A percentile compares a stretch with the other conserved stretches of the same genome.
These are phyloP conservation scores for Trichophyton benhamiae DNA, from an alignment of 2,329 filamentous ascomycete genomes.

Conservation along the genomic window DNA sequence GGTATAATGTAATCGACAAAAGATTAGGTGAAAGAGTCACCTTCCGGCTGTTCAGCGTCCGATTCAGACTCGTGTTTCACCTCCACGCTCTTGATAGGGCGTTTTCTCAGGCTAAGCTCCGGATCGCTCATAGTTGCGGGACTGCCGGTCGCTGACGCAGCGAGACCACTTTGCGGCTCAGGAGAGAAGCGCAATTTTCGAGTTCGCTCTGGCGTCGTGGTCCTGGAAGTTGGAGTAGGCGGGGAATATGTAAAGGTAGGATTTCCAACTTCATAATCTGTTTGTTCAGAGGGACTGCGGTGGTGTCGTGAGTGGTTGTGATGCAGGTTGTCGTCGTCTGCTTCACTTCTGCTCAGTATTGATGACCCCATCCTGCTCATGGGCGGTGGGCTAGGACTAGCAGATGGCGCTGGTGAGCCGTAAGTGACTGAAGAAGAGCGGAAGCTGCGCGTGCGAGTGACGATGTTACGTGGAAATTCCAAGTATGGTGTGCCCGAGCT, in stretches of 20 bases:
- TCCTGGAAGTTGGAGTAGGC: constrained; percentile 29
- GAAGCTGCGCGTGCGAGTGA: constrained; percentile 34
- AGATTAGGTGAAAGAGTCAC: neutral
- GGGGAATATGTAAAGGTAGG: constrained; percentile 28
- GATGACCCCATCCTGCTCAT: neutral
- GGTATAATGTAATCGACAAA: neutral
- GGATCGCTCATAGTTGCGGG: neutral
- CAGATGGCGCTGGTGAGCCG: constrained; percentile 21
- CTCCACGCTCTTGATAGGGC: neutral
- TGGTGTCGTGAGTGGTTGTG: neutral
- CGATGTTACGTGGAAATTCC: constrained; percentile 36
- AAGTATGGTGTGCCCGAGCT: constrained; percentile 33
- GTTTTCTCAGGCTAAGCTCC: neutral
- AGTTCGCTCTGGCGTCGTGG: neutral
- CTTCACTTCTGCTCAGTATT: neutral
- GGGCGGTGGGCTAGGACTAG: constrained; percentile 26
- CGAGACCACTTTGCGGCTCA: neutral
- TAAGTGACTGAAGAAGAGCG: constrained; percentile 25
- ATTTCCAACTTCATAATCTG: constrained; percentile 15
- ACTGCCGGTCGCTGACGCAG: neutral
- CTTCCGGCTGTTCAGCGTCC: neutral
- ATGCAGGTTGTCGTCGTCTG: neutral
- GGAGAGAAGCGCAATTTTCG: neutral
- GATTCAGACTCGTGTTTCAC: neutral
- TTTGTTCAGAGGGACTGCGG: constrained; percentile 3